Evolutionary conservation across 2,329 filamentous ascomycete genomes (phyloP), one percentile per base, ranked within the genome.

Genomic region (Emydomyces testavorans): DNA sequence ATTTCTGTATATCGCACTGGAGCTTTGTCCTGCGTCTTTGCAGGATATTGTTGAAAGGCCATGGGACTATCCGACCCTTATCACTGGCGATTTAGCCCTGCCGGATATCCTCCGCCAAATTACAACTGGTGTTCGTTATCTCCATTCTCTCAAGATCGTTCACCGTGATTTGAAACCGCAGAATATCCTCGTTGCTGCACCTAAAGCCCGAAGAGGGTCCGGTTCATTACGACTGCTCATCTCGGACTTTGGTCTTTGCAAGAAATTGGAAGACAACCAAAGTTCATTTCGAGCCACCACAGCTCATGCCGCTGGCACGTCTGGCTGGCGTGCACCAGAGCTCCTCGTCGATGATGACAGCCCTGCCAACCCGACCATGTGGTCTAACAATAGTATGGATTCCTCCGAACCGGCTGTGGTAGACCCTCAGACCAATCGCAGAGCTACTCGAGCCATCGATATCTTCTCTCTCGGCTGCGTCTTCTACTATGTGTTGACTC

Each of bases 401-500:
- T 68, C 68, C 1, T 72, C 69, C 2, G 70, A 73, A 51, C 70
- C 70, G 1, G 66, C 69, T 10, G 76, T 78, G 15, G 69, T 79
- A 16, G 63, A 76, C 71, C 68, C 73, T 59, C 56, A 73, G 42
- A 74, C 71, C 3, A 80, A 79, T 56, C 82, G 88, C 50, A 84
- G 92, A 44, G 90, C 93, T 5, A 98, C 94, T 38, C 83, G 92
- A 38, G 86, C 92, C 6, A 95, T 96, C 52, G 92, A 98, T 62
- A 94, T 98, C 21, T 98, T 98, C 69, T 94, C 89, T 0, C 76
- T 98, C 29, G 92, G 92, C 1, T 83, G 94, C 46, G 88, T 98
- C n/a, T 98, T 95, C 71, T 96, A 89, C 69, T 98, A 95, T 63
- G 89, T 96, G n/a, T 74, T 98, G 51, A 95, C 90, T 1, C 85